Percentiles rank a stretch among this genome's conserved stretches.
Evolutionary conservation across 2,329 filamentous ascomycete genomes (phyloP).

Genomic region (Ophiostoma montium): DNA sequence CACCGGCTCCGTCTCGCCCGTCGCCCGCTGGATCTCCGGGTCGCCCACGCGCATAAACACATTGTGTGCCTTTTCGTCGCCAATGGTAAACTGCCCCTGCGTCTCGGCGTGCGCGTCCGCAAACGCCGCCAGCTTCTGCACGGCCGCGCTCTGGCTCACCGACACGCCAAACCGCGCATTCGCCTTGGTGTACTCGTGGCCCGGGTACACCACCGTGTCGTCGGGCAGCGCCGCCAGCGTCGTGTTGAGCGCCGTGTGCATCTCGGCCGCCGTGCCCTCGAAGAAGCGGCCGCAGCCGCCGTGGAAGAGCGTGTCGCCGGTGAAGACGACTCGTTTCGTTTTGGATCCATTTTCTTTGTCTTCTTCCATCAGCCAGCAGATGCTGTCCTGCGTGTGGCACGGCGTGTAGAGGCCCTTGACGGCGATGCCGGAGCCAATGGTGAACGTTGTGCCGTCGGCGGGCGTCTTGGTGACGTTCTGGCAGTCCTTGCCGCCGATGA

Average conservation of each 20-base stretch:
- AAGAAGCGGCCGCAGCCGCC: constrained; percentile 94
- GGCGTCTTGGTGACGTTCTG: constrained; percentile 67
- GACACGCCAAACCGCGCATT: constrained; percentile 81
- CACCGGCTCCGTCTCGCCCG: constrained; percentile 65
- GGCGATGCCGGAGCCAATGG: constrained; percentile 61
- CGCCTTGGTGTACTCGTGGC: constrained; percentile 95
- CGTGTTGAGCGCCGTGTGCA: constrained; percentile 86
- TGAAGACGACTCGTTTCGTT: constrained; percentile 68
- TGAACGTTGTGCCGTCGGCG: constrained; percentile 60
- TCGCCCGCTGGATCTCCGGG: constrained; percentile 68
- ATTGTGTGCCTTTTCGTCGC: constrained; percentile 93
- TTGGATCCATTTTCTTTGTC: too few species aligned
- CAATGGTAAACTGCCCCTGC: constrained; percentile 92
- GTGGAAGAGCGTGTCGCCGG: constrained; percentile 91
- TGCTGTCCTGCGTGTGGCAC: constrained; percentile 96
- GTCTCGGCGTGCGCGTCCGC: constrained; percentile 72
- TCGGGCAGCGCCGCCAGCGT: constrained; percentile 68
- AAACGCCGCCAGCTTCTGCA: constrained; percentile 65
- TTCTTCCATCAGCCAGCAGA: constrained; percentile 88
- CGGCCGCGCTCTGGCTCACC: constrained; percentile 56
- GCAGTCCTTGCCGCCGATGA: constrained; percentile 77
- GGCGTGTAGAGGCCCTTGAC: constrained; percentile 88
- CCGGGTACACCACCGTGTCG: constrained; percentile 80
- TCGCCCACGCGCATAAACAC: constrained; percentile 86
- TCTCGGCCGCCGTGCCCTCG: constrained; percentile 76